Evolutionary conservation across 768 basidiomycete genomes (phyloP), one percentile per base, ranked within the genome.

Genomic region (Astraeus odoratus): DNA sequence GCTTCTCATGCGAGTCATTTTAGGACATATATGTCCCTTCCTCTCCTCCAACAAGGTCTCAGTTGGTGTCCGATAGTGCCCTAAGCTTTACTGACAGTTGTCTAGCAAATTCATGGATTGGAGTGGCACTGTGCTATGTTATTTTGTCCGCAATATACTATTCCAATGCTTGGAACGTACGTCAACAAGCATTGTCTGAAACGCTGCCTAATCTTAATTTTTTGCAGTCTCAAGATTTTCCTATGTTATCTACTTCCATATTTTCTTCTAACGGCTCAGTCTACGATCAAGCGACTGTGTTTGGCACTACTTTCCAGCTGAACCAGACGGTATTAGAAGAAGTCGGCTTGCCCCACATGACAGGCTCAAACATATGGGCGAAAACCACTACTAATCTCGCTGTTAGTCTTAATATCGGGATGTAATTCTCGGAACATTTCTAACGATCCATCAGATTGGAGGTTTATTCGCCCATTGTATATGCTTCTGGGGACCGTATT

Each of bases 161-260:
- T 50, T 70, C 73, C n/a, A 75, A 83, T 52, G 62, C 68, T 5
- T 83, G 80, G 78, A 72, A 74, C 50, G 80, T 76, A 54, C 52
- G 67, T 63, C 7, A 25, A 29, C 39, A 29, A n/a, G n/a, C n/a
- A n/a, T n/a, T n/a, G n/a, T n/a, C n/a, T n/a, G n/a, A n/a, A n/a
- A n/a, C n/a, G n/a, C n/a, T n/a, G n/a, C n/a, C n/a, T n/a, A n/a
- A n/a, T n/a, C n/a, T n/a, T n/a, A n/a, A n/a, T n/a, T 5, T n/a
- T 20, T 25, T 46, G 2, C 45, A 80, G 77, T 75, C 77, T 3
- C 60, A 69, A 44, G 55, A 59, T 1, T 77, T 77, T 53, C 80
- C 79, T 0, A 77, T 83, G 72, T 59, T 83, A 24, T 80, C 80
- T 0, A 75, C 76, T 0, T 72, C 76, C 0, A 70, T 82, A 6